phyloP scores from a whole-genome alignment of 2,329 filamentous ascomycete species.

The Amesomyces nigricolor region DNA sequence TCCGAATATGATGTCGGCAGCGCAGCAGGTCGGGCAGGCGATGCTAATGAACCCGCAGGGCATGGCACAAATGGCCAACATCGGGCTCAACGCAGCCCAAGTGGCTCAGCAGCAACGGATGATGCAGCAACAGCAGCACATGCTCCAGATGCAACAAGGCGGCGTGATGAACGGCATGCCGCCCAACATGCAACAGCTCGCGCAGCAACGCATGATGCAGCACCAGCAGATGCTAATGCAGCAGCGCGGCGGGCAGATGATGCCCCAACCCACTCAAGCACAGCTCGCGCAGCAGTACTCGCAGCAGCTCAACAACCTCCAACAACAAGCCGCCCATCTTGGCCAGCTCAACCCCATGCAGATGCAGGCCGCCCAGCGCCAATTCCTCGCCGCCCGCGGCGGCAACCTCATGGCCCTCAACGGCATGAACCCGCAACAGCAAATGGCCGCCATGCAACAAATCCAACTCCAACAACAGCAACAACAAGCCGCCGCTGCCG shows the following conservation, averaged over 20 bases:
- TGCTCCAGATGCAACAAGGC: slow-evolving; percentile 32
- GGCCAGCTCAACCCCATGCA: slow-evolving; percentile 28
- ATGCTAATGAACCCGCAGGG: slow-evolving; percentile 50
- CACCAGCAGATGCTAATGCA: slow-evolving; percentile 30
- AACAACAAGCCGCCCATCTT: slow-evolving; percentile 29
- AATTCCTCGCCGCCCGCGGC: slow-evolving; percentile 32
- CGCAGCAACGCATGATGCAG: slow-evolving; percentile 33
- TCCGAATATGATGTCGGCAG: slow-evolving; percentile 47
- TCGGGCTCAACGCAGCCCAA: slow-evolving; percentile 37
- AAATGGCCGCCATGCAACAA: slow-evolving; percentile 34
- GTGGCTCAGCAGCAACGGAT: slow-evolving; percentile 44
- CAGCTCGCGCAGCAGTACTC: slow-evolving; percentile 42
- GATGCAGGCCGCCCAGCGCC: slow-evolving; percentile 25
- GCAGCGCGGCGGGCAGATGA: slow-evolving; percentile 33
- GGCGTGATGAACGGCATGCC: slow-evolving; percentile 41
- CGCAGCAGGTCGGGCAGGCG: slow-evolving; percentile 48
- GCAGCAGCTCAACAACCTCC: slow-evolving; percentile 40
- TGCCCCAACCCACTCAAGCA: slow-evolving; percentile 37
- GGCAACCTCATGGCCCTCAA: slow-evolving; percentile 24
- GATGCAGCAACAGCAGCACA: slow-evolving; percentile 40
- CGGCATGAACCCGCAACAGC: slow-evolving; percentile 13
- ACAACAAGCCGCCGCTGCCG: slow-evolving; percentile 4
- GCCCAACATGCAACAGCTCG: slow-evolving; percentile 29
- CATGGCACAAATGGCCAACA: slow-evolving; percentile 37
- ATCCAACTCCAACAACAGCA: slow-evolving; percentile 34